A percentile compares a stretch with the other conserved stretches of the same genome.
phyloP scores from a whole-genome alignment of 2,329 filamentous ascomycete genomes.

The Ploettnerulaceae sp. region DNA sequence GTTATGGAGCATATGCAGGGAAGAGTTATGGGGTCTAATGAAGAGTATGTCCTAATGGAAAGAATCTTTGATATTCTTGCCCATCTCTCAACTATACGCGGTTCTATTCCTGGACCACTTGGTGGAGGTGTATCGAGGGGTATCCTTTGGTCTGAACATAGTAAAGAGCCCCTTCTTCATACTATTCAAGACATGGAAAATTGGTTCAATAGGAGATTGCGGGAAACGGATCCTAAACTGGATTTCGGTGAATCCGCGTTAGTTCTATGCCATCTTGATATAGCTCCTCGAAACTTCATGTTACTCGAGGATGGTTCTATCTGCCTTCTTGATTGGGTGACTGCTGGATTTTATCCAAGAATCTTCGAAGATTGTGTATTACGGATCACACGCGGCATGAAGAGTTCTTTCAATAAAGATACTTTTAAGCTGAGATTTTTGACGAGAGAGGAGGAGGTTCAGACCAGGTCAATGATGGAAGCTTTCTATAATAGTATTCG shows the following conservation, averaged over 20 bases:
- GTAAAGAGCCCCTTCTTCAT: conserved; percentile 1
- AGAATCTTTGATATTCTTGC: conserved; percentile 3
- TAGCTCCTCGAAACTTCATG: neutral
- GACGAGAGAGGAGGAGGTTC: conserved; percentile 13
- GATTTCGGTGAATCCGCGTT: neutral
- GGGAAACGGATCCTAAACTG: neutral
- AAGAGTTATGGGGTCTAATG: neutral
- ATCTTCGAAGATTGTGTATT: conserved; percentile 7
- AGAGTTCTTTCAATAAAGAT: conserved; percentile 11
- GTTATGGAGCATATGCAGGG: neutral
- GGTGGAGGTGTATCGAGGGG: neutral
- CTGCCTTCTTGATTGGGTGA: conserved; percentile 1
- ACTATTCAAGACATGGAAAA: neutral
- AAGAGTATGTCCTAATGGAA: neutral
- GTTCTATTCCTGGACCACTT: conserved; percentile 2
- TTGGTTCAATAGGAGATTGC: conserved; percentile 3
- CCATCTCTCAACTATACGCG: neutral
- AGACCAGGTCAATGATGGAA: conserved; percentile 15
- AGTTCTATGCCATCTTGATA: conserved; percentile 2
- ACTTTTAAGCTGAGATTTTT: conserved; percentile 10
- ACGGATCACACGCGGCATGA: conserved; percentile 12
- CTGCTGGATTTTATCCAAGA: conserved; percentile 2
- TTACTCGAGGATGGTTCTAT: neutral
- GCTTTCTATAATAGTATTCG: conserved; percentile 15
- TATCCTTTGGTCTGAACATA: conserved; percentile 3